Percentiles rank a stretch among this genome's conserved stretches.
Evolutionary conservation across 306 rosid genomes (phyloP).

Genomic region (Lathyrus tuberosus): DNA sequence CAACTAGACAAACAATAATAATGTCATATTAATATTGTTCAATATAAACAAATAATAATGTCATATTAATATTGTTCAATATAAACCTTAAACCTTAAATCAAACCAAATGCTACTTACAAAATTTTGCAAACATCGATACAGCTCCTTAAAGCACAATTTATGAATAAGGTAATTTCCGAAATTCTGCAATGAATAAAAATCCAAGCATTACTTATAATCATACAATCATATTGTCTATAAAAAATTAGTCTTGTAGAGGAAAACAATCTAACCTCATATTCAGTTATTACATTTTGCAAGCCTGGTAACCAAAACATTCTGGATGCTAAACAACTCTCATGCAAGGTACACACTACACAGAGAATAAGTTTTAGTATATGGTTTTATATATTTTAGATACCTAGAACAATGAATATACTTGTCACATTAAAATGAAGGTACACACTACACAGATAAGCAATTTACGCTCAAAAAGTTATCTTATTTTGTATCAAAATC

Average conservation of each 20-base stretch:
- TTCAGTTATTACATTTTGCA: conserved; percentile 82
- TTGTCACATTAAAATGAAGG: too few relatives aligned
- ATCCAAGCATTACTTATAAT: conserved; percentile 31
- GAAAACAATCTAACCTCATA: conserved; percentile 59
- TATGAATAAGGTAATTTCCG: conserved; percentile 71
- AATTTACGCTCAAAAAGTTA: too few relatives aligned
- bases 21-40: too few relatives aligned
- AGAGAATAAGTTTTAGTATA: too few relatives aligned
- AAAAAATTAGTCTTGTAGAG: neutral
- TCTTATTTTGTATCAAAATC: too few relatives aligned
- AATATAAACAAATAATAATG: too few relatives aligned
- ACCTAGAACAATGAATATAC: too few relatives aligned
- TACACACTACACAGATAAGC: too few relatives aligned
- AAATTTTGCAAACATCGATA: conserved; percentile 88
- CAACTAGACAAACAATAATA: too few relatives aligned
- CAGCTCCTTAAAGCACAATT: conserved; percentile 85
- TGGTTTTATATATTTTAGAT: too few relatives aligned
- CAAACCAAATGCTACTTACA: conserved; percentile 52
- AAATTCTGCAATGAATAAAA: conserved; percentile 64
- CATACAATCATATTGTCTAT: neutral
- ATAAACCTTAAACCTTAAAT: neutral
- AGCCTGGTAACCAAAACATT: conserved; percentile 72
- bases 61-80: too few relatives aligned
- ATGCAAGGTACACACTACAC: conserved; percentile 28
- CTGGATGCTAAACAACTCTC: conserved; percentile 88